Percentiles rank a stretch among this genome's conserved stretches.
These are phyloP conservation scores for Pseudocercospora eumusae DNA, from an alignment of 2,329 filamentous ascomycete species.

Conservation along the genomic window DNA sequence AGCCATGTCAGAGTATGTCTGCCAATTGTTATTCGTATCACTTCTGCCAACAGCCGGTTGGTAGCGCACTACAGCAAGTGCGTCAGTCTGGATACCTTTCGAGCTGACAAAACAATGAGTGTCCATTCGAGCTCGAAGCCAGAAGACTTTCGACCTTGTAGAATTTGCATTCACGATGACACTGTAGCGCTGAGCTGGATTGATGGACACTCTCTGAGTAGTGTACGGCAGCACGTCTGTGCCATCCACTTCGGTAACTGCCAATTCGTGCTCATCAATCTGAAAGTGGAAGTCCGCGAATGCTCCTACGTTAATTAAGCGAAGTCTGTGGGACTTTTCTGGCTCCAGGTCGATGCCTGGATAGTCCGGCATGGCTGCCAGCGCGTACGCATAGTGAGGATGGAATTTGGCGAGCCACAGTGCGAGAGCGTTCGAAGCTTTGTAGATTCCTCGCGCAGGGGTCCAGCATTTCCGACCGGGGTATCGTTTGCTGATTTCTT, in stretches of 20 bases:
- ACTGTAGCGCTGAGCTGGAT: constrained; percentile 70
- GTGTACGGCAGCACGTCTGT: constrained; percentile 59
- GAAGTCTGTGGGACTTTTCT: constrained; percentile 57
- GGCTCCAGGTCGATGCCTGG: constrained; percentile 41
- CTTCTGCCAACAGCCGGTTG: constrained; percentile 10
- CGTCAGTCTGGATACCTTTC: constrained; percentile 50
- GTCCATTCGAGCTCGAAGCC: constrained; percentile 61
- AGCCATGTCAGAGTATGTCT: constrained; percentile 31
- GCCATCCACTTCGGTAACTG: constrained; percentile 67
- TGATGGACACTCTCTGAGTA: constrained; percentile 62
- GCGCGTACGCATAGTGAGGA: background rate
- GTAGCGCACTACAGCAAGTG: constrained; percentile 55
- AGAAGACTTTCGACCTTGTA: constrained; percentile 36
- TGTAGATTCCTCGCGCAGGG: constrained; percentile 22
- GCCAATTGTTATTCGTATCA: background rate
- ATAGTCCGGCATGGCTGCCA: constrained; percentile 25
- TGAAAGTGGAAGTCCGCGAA: constrained; percentile 67
- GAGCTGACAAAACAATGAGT: constrained; percentile 60
- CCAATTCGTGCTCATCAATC: constrained; percentile 64
- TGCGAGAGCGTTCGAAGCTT: background rate
- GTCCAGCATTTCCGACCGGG: constrained; percentile 42
- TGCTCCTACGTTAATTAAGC: constrained; percentile 64
- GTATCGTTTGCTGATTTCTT: constrained; percentile 29
- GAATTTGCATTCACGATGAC: constrained; percentile 59
- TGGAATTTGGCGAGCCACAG: background rate